A percentile compares a stretch with the other conserved stretches of the same genome.
Conservation (phyloP, 2,329 filamentous ascomycete genomes). For the Phoma sp. region DNA sequence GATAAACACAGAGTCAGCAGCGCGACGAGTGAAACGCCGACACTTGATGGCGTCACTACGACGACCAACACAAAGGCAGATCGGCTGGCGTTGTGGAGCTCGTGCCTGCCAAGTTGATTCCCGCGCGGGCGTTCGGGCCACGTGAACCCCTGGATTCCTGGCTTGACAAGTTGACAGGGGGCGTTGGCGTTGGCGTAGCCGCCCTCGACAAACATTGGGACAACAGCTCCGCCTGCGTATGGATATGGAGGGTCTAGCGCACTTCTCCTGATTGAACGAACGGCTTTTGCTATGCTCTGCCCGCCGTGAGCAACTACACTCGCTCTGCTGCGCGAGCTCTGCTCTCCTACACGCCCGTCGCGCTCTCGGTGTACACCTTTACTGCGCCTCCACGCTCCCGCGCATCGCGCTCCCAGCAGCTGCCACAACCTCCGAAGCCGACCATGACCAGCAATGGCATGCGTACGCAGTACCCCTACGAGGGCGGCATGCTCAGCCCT, state of each 20-base stretch:
- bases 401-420: slow-evolving; percentile 1
- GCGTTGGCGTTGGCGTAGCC: slow-evolving; percentile 1
- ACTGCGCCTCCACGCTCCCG: slow-evolving; percentile 31
- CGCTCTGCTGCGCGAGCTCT: slow-evolving; percentile 35
- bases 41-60: slow-evolving; percentile 13
- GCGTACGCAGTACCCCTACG: slow-evolving; percentile 45
- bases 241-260: slow-evolving; percentile 9
- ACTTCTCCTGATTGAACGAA: slow-evolving; percentile 16
- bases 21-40: slow-evolving; percentile 1
- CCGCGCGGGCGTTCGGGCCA: slow-evolving; percentile 10
- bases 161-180: slow-evolving; percentile 18
- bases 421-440: slow-evolving; percentile 11
- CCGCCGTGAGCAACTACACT: slow-evolving; percentile 36
- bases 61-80: slow-evolving; percentile 1
- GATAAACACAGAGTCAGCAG: background rate
- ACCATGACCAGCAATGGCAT: slow-evolving; percentile 44
- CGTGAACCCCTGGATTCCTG: slow-evolving; percentile 11
- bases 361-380: slow-evolving; percentile 27
- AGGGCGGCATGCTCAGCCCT: slow-evolving; percentile 39
- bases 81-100: slow-evolving; percentile 11
- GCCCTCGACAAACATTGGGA: slow-evolving; percentile 10
- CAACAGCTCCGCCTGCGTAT: slow-evolving; percentile 6
- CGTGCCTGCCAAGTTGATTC: slow-evolving; percentile 12
- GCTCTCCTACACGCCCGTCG: slow-evolving; percentile 30
- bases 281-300: slow-evolving; percentile 30